A percentile compares a stretch with the other conserved stretches of the same genome.
phyloP scores from a whole-genome alignment of 2,329 filamentous ascomycete species.

The Orbilia blumenaviensis region DNA sequence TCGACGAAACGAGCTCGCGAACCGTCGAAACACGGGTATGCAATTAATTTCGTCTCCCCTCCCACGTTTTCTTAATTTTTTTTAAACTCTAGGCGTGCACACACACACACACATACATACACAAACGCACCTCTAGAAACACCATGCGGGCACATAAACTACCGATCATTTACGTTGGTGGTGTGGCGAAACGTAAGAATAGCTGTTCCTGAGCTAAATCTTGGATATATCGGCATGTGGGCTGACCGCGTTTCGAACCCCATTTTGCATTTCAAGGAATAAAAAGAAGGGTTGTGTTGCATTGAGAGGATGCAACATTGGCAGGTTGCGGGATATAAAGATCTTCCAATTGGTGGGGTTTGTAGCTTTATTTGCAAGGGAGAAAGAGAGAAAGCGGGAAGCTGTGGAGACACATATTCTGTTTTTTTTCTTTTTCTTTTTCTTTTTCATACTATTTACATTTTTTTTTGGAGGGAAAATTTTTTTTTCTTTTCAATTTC shows the following conservation, averaged over 20 bases:
- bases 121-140: too few species aligned
- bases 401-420: not conserved
- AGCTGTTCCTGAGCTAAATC: conserved; percentile 1
- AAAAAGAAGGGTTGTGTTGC: conserved; percentile 13
- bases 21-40: conserved; percentile 10
- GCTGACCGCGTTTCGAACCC: conserved; percentile 7
- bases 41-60: conserved; percentile 8
- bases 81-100: too few species aligned
- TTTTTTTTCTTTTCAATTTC: too few species aligned
- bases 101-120: too few species aligned
- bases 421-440: not conserved
- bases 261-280: not conserved
- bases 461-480: conserved; percentile 4
- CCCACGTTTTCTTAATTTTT: not conserved
- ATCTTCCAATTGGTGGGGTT: not conserved
- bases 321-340: not conserved
- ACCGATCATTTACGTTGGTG: not conserved
- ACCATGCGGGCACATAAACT: too few species aligned
- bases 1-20: conserved; percentile 2
- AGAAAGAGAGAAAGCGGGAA: conserved; percentile 7
- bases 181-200: not conserved
- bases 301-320: conserved; percentile 15
- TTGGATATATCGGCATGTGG: conserved; percentile 17
- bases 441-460: not conserved
- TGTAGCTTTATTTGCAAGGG: conserved; percentile 11